Evolutionary conservation across 140 eudicot species (phyloP).

Genomic region (Cichorium intybus): DNA sequence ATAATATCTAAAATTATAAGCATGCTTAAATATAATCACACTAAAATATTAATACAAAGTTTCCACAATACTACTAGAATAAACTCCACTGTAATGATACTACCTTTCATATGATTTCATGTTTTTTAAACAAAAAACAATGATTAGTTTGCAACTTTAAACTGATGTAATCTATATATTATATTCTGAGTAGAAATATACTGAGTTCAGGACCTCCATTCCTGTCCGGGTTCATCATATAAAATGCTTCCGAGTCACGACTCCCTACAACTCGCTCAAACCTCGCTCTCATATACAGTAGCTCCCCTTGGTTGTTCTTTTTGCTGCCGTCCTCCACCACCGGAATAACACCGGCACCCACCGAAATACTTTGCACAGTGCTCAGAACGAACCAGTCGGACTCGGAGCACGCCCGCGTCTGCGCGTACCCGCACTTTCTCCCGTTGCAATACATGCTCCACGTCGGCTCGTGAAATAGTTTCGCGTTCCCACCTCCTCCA

Average conservation of each 20-base stretch:
- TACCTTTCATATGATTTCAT: background rate
- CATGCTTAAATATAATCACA: background rate
- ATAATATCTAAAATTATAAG: background rate
- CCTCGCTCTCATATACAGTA: slow-evolving; percentile 86
- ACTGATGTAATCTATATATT: background rate
- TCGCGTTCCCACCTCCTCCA: slow-evolving; percentile 20
- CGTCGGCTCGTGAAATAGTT: slow-evolving; percentile 52
- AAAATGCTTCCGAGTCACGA: slow-evolving; percentile 94
- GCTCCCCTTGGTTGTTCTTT: slow-evolving; percentile 55
- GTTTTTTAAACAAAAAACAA: background rate
- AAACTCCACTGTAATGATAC: background rate
- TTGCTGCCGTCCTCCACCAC: slow-evolving; percentile 59
- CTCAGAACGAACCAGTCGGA: slow-evolving; percentile 83
- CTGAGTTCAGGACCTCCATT: slow-evolving; percentile 93
- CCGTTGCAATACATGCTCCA: slow-evolving; percentile 98
- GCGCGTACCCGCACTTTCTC: slow-evolving; percentile 85
- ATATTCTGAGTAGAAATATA: slow-evolving; percentile 74
- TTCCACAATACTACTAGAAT: background rate
- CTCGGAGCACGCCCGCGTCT: slow-evolving; percentile 53
- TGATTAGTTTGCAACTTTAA: background rate
- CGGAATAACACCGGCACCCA: slow-evolving; percentile 96
- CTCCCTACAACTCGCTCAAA: slow-evolving; percentile 95
- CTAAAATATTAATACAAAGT: background rate
- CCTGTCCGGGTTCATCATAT: slow-evolving; percentile 95
- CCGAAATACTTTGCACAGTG: slow-evolving; percentile 72